Conservation (phyloP, 2,329 filamentous ascomycete genomes). For the Ascochyta clinopodiicola region DNA sequence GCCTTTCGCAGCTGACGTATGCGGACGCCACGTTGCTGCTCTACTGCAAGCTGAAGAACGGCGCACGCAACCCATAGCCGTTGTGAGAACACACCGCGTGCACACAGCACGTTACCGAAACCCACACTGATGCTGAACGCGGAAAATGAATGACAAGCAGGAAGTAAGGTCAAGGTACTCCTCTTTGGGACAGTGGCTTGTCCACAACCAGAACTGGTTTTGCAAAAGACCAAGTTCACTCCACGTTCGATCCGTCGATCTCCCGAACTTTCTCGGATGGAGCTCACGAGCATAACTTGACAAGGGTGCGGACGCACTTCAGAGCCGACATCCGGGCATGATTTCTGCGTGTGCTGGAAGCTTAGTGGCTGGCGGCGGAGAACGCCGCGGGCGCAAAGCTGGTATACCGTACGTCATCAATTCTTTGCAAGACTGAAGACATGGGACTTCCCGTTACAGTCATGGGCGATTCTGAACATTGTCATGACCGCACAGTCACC, state of each 20-base stretch:
- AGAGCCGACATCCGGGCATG: conserved; percentile 1
- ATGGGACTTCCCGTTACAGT: too few relatives aligned
- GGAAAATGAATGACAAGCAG: neutral
- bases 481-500: too few relatives aligned
- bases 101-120: neutral
- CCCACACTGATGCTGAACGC: too few relatives aligned
- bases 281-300: neutral
- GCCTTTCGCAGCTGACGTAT: neutral
- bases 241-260: conserved; percentile 19
- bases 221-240: neutral
- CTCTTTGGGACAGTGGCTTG: neutral
- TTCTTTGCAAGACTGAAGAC: neutral
- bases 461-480: too few relatives aligned
- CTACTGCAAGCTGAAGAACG: too few relatives aligned
- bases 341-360: neutral
- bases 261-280: conserved; percentile 21
- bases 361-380: neutral
- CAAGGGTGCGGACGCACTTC: neutral
- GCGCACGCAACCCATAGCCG: too few relatives aligned
- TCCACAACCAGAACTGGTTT: neutral
- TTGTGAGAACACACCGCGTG: neutral
- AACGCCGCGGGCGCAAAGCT: neutral
- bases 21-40: neutral
- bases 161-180: neutral
- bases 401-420: neutral